These are phyloP conservation scores for Xerocomus spinulosus DNA, from an alignment of 768 basidiomycete species.

Conservation along the genomic window DNA sequence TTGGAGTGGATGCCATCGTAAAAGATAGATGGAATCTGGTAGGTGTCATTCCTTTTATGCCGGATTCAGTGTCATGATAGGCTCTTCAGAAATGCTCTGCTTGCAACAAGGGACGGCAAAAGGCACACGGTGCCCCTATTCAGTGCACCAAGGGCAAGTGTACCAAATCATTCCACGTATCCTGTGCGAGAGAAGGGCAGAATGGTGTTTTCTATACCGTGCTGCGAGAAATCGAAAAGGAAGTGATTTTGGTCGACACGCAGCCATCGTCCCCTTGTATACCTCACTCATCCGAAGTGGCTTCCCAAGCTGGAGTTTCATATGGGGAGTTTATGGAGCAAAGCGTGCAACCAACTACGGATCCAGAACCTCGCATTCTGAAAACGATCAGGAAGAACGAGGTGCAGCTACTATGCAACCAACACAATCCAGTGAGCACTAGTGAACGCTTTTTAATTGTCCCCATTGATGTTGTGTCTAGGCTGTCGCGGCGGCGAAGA, in stretches of 20 bases:
- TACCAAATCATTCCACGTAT: conserved; percentile 88
- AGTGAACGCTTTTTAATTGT: neutral
- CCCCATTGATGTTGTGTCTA: conserved; percentile 26
- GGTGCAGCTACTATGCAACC: conserved; percentile 73
- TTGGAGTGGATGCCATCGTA: conserved; percentile 84
- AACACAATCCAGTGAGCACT: conserved; percentile 83
- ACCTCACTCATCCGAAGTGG: conserved; percentile 1
- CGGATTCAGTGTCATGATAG: neutral
- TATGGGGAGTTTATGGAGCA: neutral
- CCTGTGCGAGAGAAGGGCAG: conserved; percentile 65
- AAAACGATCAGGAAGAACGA: conserved; percentile 71
- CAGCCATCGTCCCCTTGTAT: conserved; percentile 10
- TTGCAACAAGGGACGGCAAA: conserved; percentile 65
- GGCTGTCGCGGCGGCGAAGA: conserved; percentile 73
- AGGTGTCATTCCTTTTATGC: conserved; percentile 10
- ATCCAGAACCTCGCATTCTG: conserved; percentile 35
- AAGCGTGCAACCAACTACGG: conserved; percentile 2
- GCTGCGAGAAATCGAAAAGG: conserved; percentile 72
- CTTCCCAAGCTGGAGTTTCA: neutral
- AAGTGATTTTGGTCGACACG: conserved; percentile 62
- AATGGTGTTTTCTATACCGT: conserved; percentile 56
- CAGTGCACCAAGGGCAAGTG: conserved; percentile 96
- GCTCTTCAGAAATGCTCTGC: conserved; percentile 85
- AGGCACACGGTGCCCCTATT: conserved; percentile 74
- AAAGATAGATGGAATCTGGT: conserved; percentile 94